Base-by-base conservation (phyloP, 495 filamentous ascomycete genomes). In the Corynascus novoguineensis region DNA sequence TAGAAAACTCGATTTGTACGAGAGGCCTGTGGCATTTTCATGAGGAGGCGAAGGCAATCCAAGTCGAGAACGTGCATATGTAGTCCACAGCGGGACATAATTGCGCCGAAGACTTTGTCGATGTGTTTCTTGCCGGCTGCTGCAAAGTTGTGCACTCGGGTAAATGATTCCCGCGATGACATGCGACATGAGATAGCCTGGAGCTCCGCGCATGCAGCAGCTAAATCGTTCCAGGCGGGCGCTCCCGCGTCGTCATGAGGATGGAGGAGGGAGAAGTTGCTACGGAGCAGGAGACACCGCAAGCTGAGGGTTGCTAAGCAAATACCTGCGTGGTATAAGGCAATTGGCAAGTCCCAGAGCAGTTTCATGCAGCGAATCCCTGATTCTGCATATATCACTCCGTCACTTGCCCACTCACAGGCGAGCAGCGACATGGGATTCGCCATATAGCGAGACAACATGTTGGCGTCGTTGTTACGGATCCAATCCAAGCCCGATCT, bases 321-420 rank as follows among this genome's bases (percentile, higher is more conserved):
- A 29, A 21, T 21, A 22, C 52, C 29, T 19, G 41, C 41, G 2
- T 5, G 19, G 27, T 37, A 24, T 12, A 55, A 10, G 3, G 41
- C 31, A 5, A 55, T 47, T 5, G 41, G 31, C 19, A 46, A 1
- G 21, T 47, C 52, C 52, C 41, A 55, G 6, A 55, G 52, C 12
- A 46, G 7, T 12, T 22, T 8, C 6, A 19, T 42, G 21, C 0
- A 27, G 25, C 15, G 5, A 12, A 46, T 19, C 1, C 34, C 38
- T 3, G 14, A 3, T 6, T 27, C 22, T 12, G 34, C 12, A 10
- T 8, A 1, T 1, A 7, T 4, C 1, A 3, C 1, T 6, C 9
- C 37, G 4, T 31, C 9, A n/a, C 6, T 27, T 40, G 38, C 32
- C 17, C 10, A 17, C 41, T 17, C 1, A n/a, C n/a, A n/a, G n/a